A percentile compares a stretch with the other conserved stretches of the same genome.
These are phyloP conservation scores for Gymnopilus dilepis DNA, from an alignment of 768 basidiomycete genomes.

Conservation along the genomic window DNA sequence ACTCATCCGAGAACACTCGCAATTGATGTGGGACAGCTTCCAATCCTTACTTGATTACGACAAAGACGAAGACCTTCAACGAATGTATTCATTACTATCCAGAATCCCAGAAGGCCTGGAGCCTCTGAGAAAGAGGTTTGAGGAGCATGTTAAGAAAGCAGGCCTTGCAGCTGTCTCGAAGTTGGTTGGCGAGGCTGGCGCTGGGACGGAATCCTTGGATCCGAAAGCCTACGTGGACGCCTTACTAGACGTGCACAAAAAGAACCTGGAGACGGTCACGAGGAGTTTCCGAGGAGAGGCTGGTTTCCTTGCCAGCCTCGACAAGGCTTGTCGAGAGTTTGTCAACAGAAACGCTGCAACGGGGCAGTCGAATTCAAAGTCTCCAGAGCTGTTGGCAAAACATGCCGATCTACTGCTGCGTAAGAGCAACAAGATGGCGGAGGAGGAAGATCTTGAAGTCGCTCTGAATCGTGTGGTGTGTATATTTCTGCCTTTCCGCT, in stretches of 20 bases:
- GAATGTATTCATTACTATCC: conserved; percentile 93
- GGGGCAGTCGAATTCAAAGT: conserved; percentile 83
- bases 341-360: conserved; percentile 94
- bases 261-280: conserved; percentile 87
- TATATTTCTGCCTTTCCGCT: background rate
- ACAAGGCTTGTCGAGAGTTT: conserved; percentile 94
- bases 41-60: conserved; percentile 89
- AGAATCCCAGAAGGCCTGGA: conserved; percentile 91
- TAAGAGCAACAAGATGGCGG: conserved; percentile 95
- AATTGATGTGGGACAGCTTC: conserved; percentile 92
- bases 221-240: conserved; percentile 96
- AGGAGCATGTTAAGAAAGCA: conserved; percentile 92
- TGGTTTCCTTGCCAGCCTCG: conserved; percentile 91
- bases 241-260: conserved; percentile 87
- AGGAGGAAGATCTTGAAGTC: conserved; percentile 89
- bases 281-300: conserved; percentile 92
- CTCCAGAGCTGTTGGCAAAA: conserved; percentile 91
- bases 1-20: conserved; percentile 85
- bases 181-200: conserved; percentile 62
- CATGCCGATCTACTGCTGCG: conserved; percentile 88
- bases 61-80: conserved; percentile 91
- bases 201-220: conserved; percentile 67
- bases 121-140: conserved; percentile 89
- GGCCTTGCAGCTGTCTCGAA: conserved; percentile 84
- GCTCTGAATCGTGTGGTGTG: conserved; percentile 89